Evolutionary conservation across 805 yeast genomes (phyloP).

Genomic region (Teunomyces panamensis): DNA sequence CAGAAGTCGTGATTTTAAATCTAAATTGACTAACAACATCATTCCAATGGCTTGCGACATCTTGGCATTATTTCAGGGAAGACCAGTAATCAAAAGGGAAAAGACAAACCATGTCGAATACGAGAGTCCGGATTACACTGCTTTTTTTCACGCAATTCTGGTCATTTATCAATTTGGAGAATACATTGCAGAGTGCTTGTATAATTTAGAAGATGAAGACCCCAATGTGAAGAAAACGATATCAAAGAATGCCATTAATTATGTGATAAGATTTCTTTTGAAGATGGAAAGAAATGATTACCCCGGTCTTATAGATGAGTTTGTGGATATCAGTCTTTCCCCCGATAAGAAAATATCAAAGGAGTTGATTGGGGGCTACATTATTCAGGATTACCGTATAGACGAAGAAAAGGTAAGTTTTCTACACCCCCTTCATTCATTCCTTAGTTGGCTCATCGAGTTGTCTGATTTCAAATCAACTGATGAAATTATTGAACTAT

Average conservation of each 20-base stretch:
- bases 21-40: conserved; percentile 45
- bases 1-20: conserved; percentile 56
- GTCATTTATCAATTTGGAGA: conserved; percentile 64
- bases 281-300: conserved; percentile 26
- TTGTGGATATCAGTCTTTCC: conserved; percentile 22
- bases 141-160: conserved; percentile 65
- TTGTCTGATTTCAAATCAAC: conserved; percentile 32
- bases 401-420: conserved; percentile 55
- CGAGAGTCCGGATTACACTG: conserved; percentile 80
- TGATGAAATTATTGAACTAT: conserved; percentile 18
- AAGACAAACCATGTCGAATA: conserved; percentile 82
- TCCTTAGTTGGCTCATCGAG: conserved; percentile 69
- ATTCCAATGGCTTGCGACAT: conserved; percentile 64
- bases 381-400: conserved; percentile 23
- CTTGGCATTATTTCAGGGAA: conserved; percentile 69
- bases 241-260: conserved; percentile 25
- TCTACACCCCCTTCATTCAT: conserved; percentile 77
- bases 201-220: conserved; percentile 17
- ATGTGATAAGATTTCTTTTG: conserved; percentile 28
- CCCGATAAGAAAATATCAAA: conserved; percentile 12
- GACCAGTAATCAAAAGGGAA: conserved; percentile 72
- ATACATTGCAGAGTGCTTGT: conserved; percentile 46
- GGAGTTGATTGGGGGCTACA: conserved; percentile 21
- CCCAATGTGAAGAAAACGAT: conserved; percentile 10
- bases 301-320: conserved; percentile 26